Base-by-base conservation (phyloP, 805 yeast genomes). In the Zygosaccharomyces rouxii region DNA sequence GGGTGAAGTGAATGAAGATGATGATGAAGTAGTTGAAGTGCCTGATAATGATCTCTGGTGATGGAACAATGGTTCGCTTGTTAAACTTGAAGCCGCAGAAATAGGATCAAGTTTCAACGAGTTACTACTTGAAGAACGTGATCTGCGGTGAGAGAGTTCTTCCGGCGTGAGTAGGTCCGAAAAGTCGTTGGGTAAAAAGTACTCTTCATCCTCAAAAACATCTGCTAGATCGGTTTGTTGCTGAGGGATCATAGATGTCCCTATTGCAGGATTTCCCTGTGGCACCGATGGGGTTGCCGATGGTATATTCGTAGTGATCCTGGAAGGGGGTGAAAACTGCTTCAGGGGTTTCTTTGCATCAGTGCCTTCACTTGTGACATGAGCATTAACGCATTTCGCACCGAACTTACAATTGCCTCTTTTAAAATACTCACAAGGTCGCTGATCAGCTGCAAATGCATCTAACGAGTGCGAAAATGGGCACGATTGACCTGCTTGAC, bases 401-500 rank as follows among this genome's bases (percentile, higher is more conserved):
- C 99, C 99, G 67, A 92, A 92, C 69, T 89, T 89, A 69, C 99
- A 92, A 63, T 89, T 89, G n/a, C 98, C 98, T 70, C 87, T 87
- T 60, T 86, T 94, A 67, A 88, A 92, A 68, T 90, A 92, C 73
- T 89, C 90, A 75, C 99, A 92, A 30, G 71, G 60, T 2, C 72
- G 71, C 46, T 69, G 69, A 43, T 75, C 75, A 6, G 66, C 67
- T 7, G 66, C 69, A n/a, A 74, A 64, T 4, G 77, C 73, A 47
- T 83, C 86, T 44, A 79, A 62, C 41, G 84, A 75, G 65, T 92
- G 99, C 29, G 94, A 83, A 64, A 92, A 92, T 1, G 97, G 97
- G 66, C 99, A 92, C 0, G 92, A 75, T 44, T 72, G 74, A 10
- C 98, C 98, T 1, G 98, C 98, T 67, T 90, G 97, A 67, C 99